Conservation (phyloP, 192 early-diverging fungal species). For the Coemansia sp. region DNA sequence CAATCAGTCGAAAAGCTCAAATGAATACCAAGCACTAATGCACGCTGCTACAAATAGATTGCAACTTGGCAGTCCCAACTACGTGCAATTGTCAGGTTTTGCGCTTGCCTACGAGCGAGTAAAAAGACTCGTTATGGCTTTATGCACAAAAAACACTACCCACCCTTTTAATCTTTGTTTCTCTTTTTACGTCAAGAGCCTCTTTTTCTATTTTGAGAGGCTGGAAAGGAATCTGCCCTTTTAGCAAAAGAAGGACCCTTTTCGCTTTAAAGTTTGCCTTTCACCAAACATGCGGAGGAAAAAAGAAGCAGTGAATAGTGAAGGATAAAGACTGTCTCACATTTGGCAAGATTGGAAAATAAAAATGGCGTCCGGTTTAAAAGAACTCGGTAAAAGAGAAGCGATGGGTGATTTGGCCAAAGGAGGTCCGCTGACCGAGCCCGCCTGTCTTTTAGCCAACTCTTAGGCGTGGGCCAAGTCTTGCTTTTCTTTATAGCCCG, state of each 20-base stretch:
- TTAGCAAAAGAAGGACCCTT: slow-evolving; percentile 3
- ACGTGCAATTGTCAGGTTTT: neutral
- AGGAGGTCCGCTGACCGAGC: neutral
- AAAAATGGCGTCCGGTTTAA: neutral
- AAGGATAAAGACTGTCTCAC: neutral
- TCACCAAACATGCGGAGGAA: neutral
- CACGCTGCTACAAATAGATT: neutral
- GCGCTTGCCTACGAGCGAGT: neutral
- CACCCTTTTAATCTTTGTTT: neutral
- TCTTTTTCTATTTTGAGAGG: neutral
- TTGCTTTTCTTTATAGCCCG: slow-evolving; percentile 4
- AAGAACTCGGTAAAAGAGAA: slow-evolving; percentile 7
- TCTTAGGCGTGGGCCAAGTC: neutral
- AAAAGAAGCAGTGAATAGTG: neutral
- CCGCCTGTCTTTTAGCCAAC: neutral
- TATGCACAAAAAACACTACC: neutral
- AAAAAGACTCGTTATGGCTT: neutral
- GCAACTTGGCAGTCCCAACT: neutral
- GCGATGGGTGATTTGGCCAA: neutral
- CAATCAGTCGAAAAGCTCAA: neutral
- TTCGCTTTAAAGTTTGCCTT: neutral
- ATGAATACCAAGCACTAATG: neutral
- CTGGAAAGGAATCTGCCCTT: neutral
- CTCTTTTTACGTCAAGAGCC: neutral
- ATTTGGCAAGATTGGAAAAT: neutral